Evolutionary conservation across 768 basidiomycete species (phyloP).

Genomic region (Termitomyces sp.): DNA sequence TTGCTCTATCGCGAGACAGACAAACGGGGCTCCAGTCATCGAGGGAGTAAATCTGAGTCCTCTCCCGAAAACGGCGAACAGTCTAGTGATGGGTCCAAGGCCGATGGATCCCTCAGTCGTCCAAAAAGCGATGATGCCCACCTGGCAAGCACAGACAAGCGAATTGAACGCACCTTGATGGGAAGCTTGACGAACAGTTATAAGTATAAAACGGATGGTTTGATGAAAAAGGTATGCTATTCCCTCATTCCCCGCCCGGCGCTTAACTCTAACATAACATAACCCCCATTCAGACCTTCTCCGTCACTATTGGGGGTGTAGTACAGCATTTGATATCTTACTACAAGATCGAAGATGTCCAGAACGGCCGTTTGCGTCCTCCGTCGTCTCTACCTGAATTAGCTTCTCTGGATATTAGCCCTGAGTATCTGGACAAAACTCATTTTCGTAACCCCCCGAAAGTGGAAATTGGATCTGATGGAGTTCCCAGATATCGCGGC

Average conservation of each 20-base stretch:
- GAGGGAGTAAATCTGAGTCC: constrained; percentile 38
- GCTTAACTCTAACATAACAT: constrained; percentile 5
- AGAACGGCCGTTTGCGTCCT: constrained; percentile 78
- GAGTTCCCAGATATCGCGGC: constrained; percentile 74
- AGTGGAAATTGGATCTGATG: constrained; percentile 82
- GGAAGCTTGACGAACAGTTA: constrained; percentile 90
- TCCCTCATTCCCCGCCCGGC: neutral
- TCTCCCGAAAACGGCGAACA: constrained; percentile 32
- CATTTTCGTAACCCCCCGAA: constrained; percentile 90
- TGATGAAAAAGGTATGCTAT: constrained; percentile 90
- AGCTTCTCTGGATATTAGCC: constrained; percentile 71
- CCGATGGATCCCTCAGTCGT: constrained; percentile 49
- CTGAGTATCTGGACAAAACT: constrained; percentile 85
- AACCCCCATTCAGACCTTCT: constrained; percentile 66
- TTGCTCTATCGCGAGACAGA: constrained; percentile 93
- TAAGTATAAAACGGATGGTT: constrained; percentile 88
- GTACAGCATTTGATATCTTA: constrained; percentile 93
- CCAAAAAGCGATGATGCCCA: constrained; percentile 46
- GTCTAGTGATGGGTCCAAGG: constrained; percentile 19
- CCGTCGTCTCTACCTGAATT: constrained; percentile 89
- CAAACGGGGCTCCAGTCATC: constrained; percentile 65
- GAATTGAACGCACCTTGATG: constrained; percentile 75
- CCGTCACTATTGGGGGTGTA: constrained; percentile 76
- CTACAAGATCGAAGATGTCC: constrained; percentile 89
- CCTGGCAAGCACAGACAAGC: constrained; percentile 53